Evolutionary conservation across 106 monocot species (phyloP), one percentile per base, ranked within the genome.

Genomic region (Dioscorea alata): DNA sequence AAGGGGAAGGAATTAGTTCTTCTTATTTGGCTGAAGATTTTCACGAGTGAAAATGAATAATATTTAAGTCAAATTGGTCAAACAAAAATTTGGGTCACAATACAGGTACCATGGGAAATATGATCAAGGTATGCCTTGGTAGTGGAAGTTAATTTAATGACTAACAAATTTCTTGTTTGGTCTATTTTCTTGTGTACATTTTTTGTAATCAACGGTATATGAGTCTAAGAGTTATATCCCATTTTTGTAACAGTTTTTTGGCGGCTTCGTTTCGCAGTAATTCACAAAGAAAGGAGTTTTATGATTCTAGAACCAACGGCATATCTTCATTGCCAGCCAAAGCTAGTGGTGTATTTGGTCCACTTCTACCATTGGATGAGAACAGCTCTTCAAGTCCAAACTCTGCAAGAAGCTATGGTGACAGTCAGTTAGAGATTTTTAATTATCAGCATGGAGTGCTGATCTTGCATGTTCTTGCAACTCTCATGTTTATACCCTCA

Each of bases 221-320:
- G 8, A 33, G 42, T 72, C 79, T 79, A 72, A 83, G 54, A 63
- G 33, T 66, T 15, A 53, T 54, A 42, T 50, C 57, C 33, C 17
- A 51, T 52, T 69, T 64, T 60, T 96, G 95, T 92, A 78, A 88
- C 90, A 91, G 91, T 86, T 86, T 86, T 88, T 89, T 92, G 89
- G 84, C 82, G 70, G 78, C 96, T 92, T 92, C 86, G 42, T 92
- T 83, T 87, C 89, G 86, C 78, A 89, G 89, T 73, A 77, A 78
- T 78, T 63, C 84, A 70, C 88, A 92, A 53, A 74, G 71, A 71
- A 89, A 78, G 69, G 91, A 88, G 31, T 63, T 61, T 1, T 56
- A 60, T 60, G 69, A 71, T 23, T 63, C 84, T 23, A 72, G 17
- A 71, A 64, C 66, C 32, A 54, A 71, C 23, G 67, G 50, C 7